These are phyloP conservation scores for Ganoderma boninense DNA, from an alignment of 1,284 basidiomycete species.

Conservation along the genomic window DNA sequence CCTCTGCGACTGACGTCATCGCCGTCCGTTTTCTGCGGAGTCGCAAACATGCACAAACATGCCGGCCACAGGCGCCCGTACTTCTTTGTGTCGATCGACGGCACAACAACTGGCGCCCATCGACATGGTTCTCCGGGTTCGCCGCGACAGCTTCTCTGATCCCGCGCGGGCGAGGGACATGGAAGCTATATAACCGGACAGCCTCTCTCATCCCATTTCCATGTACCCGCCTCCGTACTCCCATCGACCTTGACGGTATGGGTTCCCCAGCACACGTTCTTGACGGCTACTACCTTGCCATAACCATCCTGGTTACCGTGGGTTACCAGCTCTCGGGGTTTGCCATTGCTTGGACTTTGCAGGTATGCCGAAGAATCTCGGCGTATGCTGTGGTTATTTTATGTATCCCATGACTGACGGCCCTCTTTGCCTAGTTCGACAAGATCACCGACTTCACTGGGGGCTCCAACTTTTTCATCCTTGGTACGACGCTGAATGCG, in stretches of 20 bases:
- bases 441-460: constrained; percentile 78
- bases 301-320: constrained; percentile 73
- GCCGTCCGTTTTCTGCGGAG: constrained; percentile 18
- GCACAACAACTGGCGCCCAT: neutral
- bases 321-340: constrained; percentile 76
- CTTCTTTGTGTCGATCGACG: neutral
- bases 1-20: constrained; percentile 24
- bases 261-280: constrained; percentile 55
- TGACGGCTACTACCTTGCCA: constrained; percentile 71
- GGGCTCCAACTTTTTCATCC: constrained; percentile 74
- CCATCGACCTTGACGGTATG: constrained; percentile 16
- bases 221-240: neutral
- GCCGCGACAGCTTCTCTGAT: neutral
- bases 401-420: neutral
- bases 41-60: constrained; percentile 17
- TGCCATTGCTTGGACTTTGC: constrained; percentile 71
- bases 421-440: constrained; percentile 58
- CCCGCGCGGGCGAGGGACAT: neutral
- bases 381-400: neutral
- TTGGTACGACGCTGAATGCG: constrained; percentile 47
- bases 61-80: neutral
- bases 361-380: constrained; percentile 37
- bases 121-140: neutral
- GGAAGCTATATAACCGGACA: constrained; percentile 6
- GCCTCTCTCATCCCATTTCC: neutral